Evolutionary conservation across 1,284 basidiomycete species (phyloP).

Genomic region (Fomitopsis betulina): DNA sequence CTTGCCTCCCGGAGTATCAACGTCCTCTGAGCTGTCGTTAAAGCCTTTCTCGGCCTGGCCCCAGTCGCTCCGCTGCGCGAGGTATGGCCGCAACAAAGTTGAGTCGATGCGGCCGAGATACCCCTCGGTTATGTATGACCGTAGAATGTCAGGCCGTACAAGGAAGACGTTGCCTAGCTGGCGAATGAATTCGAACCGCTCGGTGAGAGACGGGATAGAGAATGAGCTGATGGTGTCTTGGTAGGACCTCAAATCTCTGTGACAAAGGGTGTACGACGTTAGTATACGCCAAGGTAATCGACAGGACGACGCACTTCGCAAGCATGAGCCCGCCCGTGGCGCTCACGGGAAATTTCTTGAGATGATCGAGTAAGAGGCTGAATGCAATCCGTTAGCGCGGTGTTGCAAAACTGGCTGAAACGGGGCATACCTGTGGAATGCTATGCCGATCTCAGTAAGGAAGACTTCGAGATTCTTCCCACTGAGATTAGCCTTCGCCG

Average conservation of each 20-base stretch:
- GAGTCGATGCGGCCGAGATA: conserved; percentile 91
- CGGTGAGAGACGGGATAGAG: conserved; percentile 77
- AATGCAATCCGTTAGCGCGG: conserved; percentile 1
- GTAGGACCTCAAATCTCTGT: conserved; percentile 92
- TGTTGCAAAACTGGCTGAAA: neutral
- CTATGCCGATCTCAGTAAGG: conserved; percentile 89
- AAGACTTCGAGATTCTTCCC: conserved; percentile 93
- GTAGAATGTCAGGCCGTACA: conserved; percentile 88
- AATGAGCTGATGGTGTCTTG: conserved; percentile 89
- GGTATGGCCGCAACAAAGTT: conserved; percentile 84
- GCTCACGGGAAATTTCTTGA: conserved; percentile 95
- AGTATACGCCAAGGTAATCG: neutral
- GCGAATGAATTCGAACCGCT: conserved; percentile 97
- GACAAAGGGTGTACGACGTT: neutral
- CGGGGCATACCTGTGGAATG: conserved; percentile 79
- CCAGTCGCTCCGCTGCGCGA: conserved; percentile 90
- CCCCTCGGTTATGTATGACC: conserved; percentile 89
- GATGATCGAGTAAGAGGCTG: conserved; percentile 90
- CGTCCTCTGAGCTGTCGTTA: conserved; percentile 52
- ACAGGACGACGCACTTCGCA: conserved; percentile 69
- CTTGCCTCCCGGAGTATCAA: conserved; percentile 35
- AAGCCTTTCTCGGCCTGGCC: conserved; percentile 73
- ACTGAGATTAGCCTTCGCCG: conserved; percentile 69
- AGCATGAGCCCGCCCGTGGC: conserved; percentile 97
- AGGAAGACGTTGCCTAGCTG: conserved; percentile 98